Evolutionary conservation across 768 basidiomycete genomes (phyloP).

Genomic region (Suillus luteus): DNA sequence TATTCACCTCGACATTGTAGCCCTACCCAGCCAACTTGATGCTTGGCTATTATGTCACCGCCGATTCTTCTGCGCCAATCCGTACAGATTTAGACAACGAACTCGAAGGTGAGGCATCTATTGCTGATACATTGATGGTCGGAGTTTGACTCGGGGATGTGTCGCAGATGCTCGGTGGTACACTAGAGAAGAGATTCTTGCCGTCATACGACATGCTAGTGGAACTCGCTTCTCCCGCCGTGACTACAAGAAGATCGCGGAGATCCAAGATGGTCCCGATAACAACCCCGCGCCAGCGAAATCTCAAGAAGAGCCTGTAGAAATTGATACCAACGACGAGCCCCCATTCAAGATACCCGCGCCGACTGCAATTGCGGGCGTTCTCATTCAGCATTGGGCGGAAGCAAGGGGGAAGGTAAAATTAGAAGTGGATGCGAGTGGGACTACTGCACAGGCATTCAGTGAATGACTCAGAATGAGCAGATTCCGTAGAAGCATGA

Average conservation of each 20-base stretch:
- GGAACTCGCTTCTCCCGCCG: slow-evolving; percentile 50
- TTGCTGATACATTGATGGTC: background rate
- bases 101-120: slow-evolving; percentile 66
- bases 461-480: slow-evolving; percentile 21
- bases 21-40: slow-evolving; percentile 90
- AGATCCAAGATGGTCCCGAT: slow-evolving; percentile 40
- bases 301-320: slow-evolving; percentile 19
- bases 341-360: slow-evolving; percentile 77
- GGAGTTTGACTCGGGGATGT: slow-evolving; percentile 4
- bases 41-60: slow-evolving; percentile 87
- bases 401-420: slow-evolving; percentile 47
- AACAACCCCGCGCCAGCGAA: slow-evolving; percentile 18
- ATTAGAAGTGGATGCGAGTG: slow-evolving; percentile 3
- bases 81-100: slow-evolving; percentile 92
- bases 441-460: slow-evolving; percentile 9
- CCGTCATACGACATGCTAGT: slow-evolving; percentile 56
- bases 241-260: slow-evolving; percentile 54
- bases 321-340: slow-evolving; percentile 34
- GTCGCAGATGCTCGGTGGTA: slow-evolving; percentile 85
- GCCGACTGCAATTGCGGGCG: slow-evolving; percentile 77
- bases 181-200: slow-evolving; percentile 68
- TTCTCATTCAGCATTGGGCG: slow-evolving; percentile 81
- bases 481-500: slow-evolving; percentile 25
- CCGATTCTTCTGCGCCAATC: slow-evolving; percentile 71
- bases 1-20: slow-evolving; percentile 39